phyloP scores from a whole-genome alignment of 148 eudicot genomes.

The Hydrangea macrophylla region DNA sequence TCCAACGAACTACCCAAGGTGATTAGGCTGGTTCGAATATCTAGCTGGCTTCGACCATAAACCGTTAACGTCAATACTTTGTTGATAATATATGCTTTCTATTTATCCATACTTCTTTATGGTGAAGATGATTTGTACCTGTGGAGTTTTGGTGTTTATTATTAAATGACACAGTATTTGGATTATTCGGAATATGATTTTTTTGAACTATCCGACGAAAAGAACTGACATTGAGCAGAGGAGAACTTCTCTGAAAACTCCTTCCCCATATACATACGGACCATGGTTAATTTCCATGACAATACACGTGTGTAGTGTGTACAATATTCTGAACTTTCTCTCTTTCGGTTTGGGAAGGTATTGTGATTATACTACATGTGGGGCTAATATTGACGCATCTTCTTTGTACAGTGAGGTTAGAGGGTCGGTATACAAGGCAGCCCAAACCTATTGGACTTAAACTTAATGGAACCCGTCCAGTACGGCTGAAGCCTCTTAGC shows the following conservation, averaged over 20 bases:
- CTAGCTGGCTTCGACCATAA: too few relatives aligned
- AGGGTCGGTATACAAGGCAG: conserved; percentile 5
- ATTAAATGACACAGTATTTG: neutral
- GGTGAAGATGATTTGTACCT: neutral
- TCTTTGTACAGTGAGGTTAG: conserved; percentile 12
- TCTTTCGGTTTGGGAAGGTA: neutral
- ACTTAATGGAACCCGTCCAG: conserved; percentile 12
- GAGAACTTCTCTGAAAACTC: neutral
- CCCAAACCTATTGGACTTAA: conserved; percentile 10
- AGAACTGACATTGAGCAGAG: neutral
- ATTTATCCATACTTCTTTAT: neutral
- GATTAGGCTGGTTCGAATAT: too few relatives aligned
- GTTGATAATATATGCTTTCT: neutral
- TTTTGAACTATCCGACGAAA: neutral
- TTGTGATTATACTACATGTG: neutral
- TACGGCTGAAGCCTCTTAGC: conserved; percentile 15
- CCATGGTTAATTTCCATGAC: neutral
- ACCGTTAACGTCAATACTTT: too few relatives aligned
- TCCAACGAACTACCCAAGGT: too few relatives aligned
- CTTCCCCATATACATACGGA: neutral
- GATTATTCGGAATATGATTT: neutral
- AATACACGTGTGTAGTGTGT: conserved; percentile 1
- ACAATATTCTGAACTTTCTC: neutral
- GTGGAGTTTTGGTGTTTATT: neutral
- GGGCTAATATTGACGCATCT: neutral